A percentile compares a stretch with the other conserved stretches of the same genome.
Conservation (phyloP, 371 early-diverging fungal genomes). For the Actinomortierella ambigua region DNA sequence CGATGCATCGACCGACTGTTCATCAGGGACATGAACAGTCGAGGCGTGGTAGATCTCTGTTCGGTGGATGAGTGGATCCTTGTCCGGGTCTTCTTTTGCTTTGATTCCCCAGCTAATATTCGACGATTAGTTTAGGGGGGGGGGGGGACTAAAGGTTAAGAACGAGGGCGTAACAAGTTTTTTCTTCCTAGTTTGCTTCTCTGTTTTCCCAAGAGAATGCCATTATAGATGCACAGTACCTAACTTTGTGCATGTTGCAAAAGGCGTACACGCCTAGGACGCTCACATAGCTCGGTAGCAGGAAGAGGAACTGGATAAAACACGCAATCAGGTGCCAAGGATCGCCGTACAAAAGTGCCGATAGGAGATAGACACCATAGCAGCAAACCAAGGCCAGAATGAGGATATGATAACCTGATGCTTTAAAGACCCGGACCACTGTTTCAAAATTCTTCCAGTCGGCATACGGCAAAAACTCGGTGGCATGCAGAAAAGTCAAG, state of each 20-base stretch:
- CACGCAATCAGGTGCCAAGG: slow-evolving; percentile 94
- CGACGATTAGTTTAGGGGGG: background rate
- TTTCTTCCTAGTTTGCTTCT: background rate
- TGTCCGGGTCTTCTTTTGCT: slow-evolving; percentile 50
- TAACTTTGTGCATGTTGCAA: slow-evolving; percentile 69
- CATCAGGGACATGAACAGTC: slow-evolving; percentile 81
- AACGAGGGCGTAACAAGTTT: background rate
- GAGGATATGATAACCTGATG: slow-evolving; percentile 40
- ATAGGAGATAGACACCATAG: slow-evolving; percentile 81
- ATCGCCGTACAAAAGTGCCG: slow-evolving; percentile 80
- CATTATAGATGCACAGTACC: slow-evolving; percentile 31
- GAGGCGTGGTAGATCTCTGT: slow-evolving; percentile 42
- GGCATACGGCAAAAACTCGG: slow-evolving; percentile 33
- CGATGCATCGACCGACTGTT: slow-evolving; percentile 62
- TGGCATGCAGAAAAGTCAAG: slow-evolving; percentile 51
- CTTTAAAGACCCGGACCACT: slow-evolving; percentile 41
- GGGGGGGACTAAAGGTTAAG: background rate
- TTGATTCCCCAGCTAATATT: slow-evolving; percentile 89
- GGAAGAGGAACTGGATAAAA: slow-evolving; percentile 83
- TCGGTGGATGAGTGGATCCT: slow-evolving; percentile 37
- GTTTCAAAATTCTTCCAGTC: slow-evolving; percentile 32
- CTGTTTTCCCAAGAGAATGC: background rate
- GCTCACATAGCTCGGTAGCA: slow-evolving; percentile 87
- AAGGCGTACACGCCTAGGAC: slow-evolving; percentile 74
- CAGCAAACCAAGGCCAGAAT: slow-evolving; percentile 41